Evolutionary conservation across 768 basidiomycete genomes (phyloP).

Genomic region (Lanmaoa rubissima): DNA sequence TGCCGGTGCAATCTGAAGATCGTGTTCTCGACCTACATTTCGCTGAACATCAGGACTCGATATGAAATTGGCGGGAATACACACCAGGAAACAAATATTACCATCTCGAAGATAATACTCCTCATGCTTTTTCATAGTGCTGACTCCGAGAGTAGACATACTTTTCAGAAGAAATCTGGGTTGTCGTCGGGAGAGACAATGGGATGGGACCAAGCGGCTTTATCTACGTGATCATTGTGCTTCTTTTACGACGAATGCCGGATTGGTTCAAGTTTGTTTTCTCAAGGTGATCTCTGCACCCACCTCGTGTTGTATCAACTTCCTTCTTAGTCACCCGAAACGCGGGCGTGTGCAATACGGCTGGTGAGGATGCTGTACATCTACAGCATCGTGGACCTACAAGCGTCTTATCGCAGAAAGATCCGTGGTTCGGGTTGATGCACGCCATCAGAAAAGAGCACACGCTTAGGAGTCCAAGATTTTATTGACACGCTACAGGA

Average conservation of each 20-base stretch:
- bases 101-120: conserved; percentile 55
- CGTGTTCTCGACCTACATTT: conserved; percentile 32
- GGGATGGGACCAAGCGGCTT: neutral
- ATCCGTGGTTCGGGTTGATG: conserved; percentile 8
- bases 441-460: neutral
- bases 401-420: conserved; percentile 16
- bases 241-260: conserved; percentile 4
- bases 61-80: conserved; percentile 9
- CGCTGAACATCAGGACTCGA: neutral
- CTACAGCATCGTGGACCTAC: conserved; percentile 26
- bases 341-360: neutral
- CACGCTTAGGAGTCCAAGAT: neutral
- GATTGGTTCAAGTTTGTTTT: conserved; percentile 2
- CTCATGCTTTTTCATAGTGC: conserved; percentile 21
- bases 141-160: conserved; percentile 12
- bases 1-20: conserved; percentile 35
- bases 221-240: conserved; percentile 10
- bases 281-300: conserved; percentile 11
- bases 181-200: neutral
- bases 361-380: neutral
- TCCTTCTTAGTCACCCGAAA: neutral
- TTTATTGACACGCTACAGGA: neutral
- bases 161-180: neutral
- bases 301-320: conserved; percentile 10
- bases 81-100: conserved; percentile 53